Base-by-base conservation (phyloP, 2,329 filamentous ascomycete species). In the Pyricularia grisea region DNA sequence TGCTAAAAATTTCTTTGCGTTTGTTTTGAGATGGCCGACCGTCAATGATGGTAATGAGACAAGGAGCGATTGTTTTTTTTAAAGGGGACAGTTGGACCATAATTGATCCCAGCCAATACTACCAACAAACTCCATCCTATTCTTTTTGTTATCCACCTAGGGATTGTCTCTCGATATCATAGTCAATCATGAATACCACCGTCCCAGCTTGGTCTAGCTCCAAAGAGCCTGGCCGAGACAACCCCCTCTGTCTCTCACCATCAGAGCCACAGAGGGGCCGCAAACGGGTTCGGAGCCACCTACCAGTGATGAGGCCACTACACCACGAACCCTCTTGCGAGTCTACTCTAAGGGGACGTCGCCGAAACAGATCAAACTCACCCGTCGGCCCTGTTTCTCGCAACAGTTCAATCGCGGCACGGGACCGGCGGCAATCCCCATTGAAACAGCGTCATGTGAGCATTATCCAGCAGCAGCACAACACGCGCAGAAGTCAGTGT, bases 281-380 rank as follows among this genome's bases (percentile, higher is more conserved):
- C 6, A 64, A 58, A 27, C 67, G 67, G 2, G 67, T 61, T 23
- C 67, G 67, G 17, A 68, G 67, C 17, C 67, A 31, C 27, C 50
- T 68, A 30, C 61, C 67, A 12, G 17, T 68, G 67, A n/a, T 14
- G 28, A 30, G 55, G 11, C 50, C 55, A 33, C 27, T 14, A 27
- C 67, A 68, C 31, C 67, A 68, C 60, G 69, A 75, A n/a, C 73
- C 76, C 4, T 79, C 79, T 5, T 74, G 75, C 50, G 78, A 79
- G 64, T 80, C 79, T 63, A 80, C 78, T 1, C 78, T 80, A 67
- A 78, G 80, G 50, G 80, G 80, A 23, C 79, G 80, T n/a, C 77
- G 77, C 68, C 76, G 80, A 23, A 73, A 79, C 69, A 79, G 80
- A 42, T 81, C 80, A 20, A 75, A 75, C 9, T 79, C 78, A 25